phyloP scores from a whole-genome alignment of 306 rosid species.

The Argentina anserina region DNA sequence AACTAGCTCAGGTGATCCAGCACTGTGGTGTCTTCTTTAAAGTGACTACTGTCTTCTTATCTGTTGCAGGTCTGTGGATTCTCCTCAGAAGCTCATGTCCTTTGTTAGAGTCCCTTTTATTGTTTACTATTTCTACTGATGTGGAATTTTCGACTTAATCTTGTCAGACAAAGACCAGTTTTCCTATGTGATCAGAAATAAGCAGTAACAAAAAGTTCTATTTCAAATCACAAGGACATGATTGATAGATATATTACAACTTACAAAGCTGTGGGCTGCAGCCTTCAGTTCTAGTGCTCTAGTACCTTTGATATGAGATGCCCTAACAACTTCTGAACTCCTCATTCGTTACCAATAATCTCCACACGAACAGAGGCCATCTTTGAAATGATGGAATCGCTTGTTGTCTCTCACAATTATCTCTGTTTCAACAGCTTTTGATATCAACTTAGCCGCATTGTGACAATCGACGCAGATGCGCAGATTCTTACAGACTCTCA shows the following conservation, averaged over 20 bases:
- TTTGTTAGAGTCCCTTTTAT: too few species aligned
- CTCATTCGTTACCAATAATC: conserved; percentile 60
- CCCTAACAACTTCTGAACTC: neutral
- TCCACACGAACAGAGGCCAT: conserved; percentile 70
- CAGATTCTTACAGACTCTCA: conserved; percentile 67
- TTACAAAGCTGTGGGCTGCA: neutral
- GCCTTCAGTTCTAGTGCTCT: neutral
- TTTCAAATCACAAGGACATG: neutral
- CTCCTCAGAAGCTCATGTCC: too few species aligned
- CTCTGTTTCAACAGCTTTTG: conserved; percentile 57
- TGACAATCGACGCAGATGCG: conserved; percentile 83
- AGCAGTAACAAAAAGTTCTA: neutral
- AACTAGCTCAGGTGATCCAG: neutral
- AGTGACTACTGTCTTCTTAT: conserved; percentile 11
- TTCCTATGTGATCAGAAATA: neutral
- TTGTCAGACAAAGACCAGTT: too few species aligned
- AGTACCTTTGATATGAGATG: neutral
- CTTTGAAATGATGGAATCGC: conserved; percentile 76
- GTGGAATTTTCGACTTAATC: too few species aligned
- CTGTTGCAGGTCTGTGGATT: neutral
- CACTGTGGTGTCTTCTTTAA: conserved; percentile 13
- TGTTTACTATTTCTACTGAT: too few species aligned
- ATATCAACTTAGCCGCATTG: conserved; percentile 64
- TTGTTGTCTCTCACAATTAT: conserved; percentile 77
- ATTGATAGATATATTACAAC: neutral